A percentile compares a stretch with the other conserved stretches of the same genome.
Conservation (phyloP, 768 basidiomycete species). For the Mycena chlorophos region DNA sequence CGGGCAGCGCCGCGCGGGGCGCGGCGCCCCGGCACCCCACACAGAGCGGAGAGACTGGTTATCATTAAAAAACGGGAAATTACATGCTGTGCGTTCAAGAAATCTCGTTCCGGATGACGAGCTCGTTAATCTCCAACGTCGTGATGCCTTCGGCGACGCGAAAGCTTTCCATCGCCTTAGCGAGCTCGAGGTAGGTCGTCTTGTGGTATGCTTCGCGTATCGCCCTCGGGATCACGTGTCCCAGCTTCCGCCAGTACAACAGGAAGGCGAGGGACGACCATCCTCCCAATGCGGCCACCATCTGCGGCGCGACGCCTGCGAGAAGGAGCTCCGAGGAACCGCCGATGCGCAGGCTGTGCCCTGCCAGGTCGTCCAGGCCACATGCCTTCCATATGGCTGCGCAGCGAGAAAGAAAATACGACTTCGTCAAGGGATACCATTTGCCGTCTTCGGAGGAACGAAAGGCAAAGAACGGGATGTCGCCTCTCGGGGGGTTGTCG, state of each 20-base stretch:
- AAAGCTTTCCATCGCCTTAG: conserved; percentile 2
- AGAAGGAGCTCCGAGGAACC: conserved; percentile 33
- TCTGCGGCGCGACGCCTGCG: conserved; percentile 30
- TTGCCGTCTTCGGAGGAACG: background rate
- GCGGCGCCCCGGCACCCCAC: background rate
- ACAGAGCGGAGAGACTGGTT: background rate
- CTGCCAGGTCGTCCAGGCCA: conserved; percentile 17
- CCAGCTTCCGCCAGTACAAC: conserved; percentile 32
- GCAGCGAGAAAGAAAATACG: conserved; percentile 18
- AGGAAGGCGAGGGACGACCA: conserved; percentile 39
- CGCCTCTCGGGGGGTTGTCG: background rate
- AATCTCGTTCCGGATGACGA: too few relatives aligned
- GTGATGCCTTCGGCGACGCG: background rate
- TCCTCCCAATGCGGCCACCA: conserved; percentile 30
- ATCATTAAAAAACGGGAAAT: background rate
- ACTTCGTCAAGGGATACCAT: conserved; percentile 11
- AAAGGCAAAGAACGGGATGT: conserved; percentile 19
- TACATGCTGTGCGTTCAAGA: background rate
- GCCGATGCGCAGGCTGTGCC: conserved; percentile 38
- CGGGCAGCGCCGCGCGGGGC: background rate
- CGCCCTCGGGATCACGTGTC: conserved; percentile 22
- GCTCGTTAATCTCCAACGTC: background rate
- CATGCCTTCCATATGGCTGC: conserved; percentile 13
- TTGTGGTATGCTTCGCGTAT: conserved; percentile 19
- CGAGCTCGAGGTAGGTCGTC: background rate